These are phyloP conservation scores for Pseudogymnoascus sp. DNA, from an alignment of 2,329 filamentous ascomycete genomes.

Conservation along the genomic window DNA sequence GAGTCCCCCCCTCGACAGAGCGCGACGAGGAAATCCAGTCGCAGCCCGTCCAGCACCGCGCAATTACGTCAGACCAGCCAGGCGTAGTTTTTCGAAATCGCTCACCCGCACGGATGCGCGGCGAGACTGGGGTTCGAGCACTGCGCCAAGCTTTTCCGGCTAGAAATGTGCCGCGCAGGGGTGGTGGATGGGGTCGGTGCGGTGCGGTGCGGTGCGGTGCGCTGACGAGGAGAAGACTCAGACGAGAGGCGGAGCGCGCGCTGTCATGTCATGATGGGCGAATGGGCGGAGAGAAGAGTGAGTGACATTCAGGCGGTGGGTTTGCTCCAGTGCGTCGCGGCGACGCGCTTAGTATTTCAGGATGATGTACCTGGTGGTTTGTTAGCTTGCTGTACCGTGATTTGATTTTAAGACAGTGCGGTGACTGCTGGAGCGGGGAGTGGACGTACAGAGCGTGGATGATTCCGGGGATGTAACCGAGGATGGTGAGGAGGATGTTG, in stretches of 20 bases:
- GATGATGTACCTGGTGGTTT: conserved; percentile 61
- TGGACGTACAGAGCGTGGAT: conserved; percentile 74
- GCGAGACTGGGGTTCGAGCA: too few relatives aligned
- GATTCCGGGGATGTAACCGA: conserved; percentile 73
- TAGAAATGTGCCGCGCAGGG: background rate
- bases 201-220: background rate
- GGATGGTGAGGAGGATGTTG: conserved; percentile 81
- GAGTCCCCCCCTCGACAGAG: too few relatives aligned
- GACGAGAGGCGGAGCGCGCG: background rate
- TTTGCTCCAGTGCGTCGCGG: background rate
- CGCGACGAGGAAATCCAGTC: too few relatives aligned
- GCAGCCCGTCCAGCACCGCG: too few relatives aligned
- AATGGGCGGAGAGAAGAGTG: background rate
- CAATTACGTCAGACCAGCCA: background rate
- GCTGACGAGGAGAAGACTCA: background rate
- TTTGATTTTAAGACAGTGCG: too few relatives aligned
- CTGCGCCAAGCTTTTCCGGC: background rate
- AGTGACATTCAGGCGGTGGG: background rate
- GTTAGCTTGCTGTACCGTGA: conserved; percentile 15
- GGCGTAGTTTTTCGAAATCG: background rate
- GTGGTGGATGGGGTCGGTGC: background rate
- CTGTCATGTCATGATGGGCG: background rate
- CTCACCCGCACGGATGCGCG: background rate
- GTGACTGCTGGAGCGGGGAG: too few relatives aligned
- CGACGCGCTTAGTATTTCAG: conserved; percentile 62